Conservation (phyloP, 257 asterid genomes). For the Schizonepeta tenuifolia region DNA sequence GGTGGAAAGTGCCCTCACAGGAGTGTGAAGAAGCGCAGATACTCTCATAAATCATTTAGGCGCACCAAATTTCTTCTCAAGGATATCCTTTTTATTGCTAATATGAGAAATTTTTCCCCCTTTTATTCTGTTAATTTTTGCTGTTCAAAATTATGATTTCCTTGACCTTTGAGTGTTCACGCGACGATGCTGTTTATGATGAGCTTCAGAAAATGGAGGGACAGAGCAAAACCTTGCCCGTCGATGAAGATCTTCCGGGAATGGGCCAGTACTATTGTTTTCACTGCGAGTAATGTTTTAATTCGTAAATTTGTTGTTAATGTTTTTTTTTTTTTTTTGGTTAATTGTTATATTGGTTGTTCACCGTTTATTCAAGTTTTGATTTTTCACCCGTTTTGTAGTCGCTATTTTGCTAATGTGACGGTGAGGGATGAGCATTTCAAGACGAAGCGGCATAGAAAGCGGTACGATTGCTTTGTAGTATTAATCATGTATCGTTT, state of each 20-base stretch:
- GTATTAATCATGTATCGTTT: neutral
- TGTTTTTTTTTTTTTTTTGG: neutral
- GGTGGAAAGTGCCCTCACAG: constrained; percentile 98
- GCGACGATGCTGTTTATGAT: constrained; percentile 85
- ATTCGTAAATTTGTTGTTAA: neutral
- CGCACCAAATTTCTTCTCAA: constrained; percentile 60
- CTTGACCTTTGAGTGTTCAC: constrained; percentile 42
- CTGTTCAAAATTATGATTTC: constrained; percentile 9
- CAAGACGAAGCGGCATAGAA: constrained; percentile 80
- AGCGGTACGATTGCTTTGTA: constrained; percentile 57
- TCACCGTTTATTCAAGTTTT: neutral
- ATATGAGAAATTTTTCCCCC: no score
- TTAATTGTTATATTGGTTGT: neutral
- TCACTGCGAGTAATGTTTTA: constrained; percentile 78
- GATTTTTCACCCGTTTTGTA: constrained; percentile 16
- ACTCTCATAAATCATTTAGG: constrained; percentile 71
- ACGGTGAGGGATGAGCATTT: constrained; percentile 86
- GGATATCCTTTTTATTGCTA: constrained; percentile 46
- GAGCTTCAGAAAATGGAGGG: constrained; percentile 65
- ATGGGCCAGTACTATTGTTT: constrained; percentile 90
- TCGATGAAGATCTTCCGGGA: constrained; percentile 94
- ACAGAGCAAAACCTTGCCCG: constrained; percentile 52
- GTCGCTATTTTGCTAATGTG: constrained; percentile 78
- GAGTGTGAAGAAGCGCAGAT: constrained; percentile 66
- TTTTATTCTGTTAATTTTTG: neutral